phyloP scores from a whole-genome alignment of 2,329 filamentous ascomycete genomes.

The Colletotrichum limetticola region DNA sequence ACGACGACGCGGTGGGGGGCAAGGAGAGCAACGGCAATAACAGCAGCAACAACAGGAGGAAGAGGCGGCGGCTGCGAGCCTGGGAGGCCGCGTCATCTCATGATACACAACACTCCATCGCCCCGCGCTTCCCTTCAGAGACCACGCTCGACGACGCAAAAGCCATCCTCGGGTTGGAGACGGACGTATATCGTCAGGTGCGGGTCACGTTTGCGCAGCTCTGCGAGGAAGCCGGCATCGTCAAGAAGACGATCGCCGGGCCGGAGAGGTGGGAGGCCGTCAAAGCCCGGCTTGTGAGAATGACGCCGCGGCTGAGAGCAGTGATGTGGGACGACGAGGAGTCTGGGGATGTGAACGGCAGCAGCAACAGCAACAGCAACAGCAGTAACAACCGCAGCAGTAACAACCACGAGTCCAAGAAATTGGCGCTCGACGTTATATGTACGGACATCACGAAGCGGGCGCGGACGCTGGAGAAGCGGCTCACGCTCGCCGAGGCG shows the following conservation, averaged over 20 bases:
- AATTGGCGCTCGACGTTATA: conserved; percentile 80
- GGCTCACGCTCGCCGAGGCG: conserved; percentile 79
- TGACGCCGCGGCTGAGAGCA: conserved; percentile 70
- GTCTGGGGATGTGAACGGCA: too few relatives aligned
- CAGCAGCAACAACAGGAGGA: conserved; percentile 14
- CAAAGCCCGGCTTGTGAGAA: conserved; percentile 74
- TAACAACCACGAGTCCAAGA: conserved; percentile 66
- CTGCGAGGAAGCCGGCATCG: conserved; percentile 73
- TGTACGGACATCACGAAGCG: conserved; percentile 86
- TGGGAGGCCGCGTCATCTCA: conserved; percentile 66
- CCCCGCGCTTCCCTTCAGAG: conserved; percentile 82
- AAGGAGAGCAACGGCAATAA: not conserved
- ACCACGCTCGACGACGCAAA: conserved; percentile 85
- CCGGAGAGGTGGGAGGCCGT: conserved; percentile 78
- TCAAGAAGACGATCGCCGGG: conserved; percentile 81
- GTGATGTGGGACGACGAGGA: conserved; percentile 69
- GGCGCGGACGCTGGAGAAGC: conserved; percentile 71
- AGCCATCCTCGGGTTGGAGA: conserved; percentile 72
- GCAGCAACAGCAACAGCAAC: too few relatives aligned
- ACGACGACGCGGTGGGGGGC: not conserved
- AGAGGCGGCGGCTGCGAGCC: conserved; percentile 28
- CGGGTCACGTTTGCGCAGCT: conserved; percentile 76
- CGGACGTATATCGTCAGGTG: conserved; percentile 70
- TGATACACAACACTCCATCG: conserved; percentile 70
- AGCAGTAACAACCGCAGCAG: too few relatives aligned